Evolutionary conservation across 305 asterid species (phyloP).

Genomic region (Fraxinus baroniana): DNA sequence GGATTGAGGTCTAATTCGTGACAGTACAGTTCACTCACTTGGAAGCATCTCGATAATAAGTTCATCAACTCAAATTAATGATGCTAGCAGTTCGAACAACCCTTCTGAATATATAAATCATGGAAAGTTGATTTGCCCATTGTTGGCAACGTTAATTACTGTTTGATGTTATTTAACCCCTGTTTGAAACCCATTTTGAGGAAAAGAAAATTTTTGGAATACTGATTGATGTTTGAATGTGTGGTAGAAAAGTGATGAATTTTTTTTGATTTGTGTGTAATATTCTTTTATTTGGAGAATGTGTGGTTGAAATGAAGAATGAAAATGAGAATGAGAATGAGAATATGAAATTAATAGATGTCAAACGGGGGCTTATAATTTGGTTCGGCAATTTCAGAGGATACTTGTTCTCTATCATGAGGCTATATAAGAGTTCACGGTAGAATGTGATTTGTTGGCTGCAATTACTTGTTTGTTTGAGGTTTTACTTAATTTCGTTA

Average conservation of each 20-base stretch:
- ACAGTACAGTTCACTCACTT: background rate
- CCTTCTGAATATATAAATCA: slow-evolving; percentile 43
- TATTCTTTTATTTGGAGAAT: too few relatives aligned
- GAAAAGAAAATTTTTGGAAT: too few relatives aligned
- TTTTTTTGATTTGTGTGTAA: too few relatives aligned
- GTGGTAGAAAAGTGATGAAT: too few relatives aligned
- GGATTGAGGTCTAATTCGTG: too few relatives aligned
- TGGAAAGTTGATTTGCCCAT: slow-evolving; percentile 24
- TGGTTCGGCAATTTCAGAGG: background rate
- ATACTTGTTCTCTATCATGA: background rate
- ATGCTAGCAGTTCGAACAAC: background rate
- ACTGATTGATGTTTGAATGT: too few relatives aligned
- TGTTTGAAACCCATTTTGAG: too few relatives aligned
- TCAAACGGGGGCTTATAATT: background rate
- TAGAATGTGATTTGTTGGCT: background rate
- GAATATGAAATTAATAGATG: too few relatives aligned
- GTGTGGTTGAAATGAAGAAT: too few relatives aligned
- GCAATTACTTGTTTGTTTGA: background rate
- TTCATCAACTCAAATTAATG: background rate
- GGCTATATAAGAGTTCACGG: background rate
- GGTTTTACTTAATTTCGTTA: background rate
- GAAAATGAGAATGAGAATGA: too few relatives aligned
- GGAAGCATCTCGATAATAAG: background rate
- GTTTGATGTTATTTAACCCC: background rate
- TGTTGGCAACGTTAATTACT: background rate